phyloP scores from a whole-genome alignment of 1,284 basidiomycete genomes.

The Coniferiporia sulphurascens region DNA sequence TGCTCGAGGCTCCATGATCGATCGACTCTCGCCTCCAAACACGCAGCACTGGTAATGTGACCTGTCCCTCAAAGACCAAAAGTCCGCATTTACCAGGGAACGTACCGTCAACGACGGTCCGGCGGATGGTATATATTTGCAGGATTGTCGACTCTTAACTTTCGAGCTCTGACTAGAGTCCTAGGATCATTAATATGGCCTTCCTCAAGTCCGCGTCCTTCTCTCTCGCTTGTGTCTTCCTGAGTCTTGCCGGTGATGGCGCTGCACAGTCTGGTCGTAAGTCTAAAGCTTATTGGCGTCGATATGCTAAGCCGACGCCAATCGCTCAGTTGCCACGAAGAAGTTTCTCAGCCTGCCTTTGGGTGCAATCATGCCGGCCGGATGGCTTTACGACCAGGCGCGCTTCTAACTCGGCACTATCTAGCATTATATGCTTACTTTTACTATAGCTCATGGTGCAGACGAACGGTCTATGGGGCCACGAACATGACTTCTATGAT shows the following conservation, averaged over 20 bases:
- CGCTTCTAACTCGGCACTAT: not conserved
- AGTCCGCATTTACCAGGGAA: not conserved
- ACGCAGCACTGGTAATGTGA: not conserved
- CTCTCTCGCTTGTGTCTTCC: not conserved
- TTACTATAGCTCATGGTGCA: conserved; percentile 42
- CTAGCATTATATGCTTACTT: not conserved
- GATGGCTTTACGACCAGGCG: conserved; percentile 55
- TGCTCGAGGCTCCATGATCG: not conserved
- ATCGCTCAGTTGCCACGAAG: conserved; percentile 42
- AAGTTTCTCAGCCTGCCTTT: conserved; percentile 45
- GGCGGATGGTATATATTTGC: not conserved
- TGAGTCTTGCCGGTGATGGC: not conserved
- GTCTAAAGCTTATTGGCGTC: not conserved
- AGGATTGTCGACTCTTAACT: not conserved
- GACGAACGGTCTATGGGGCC: conserved; percentile 48
- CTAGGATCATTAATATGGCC: not conserved
- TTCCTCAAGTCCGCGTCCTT: not conserved
- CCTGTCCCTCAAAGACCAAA: not conserved
- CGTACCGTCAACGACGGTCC: not conserved
- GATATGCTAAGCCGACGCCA: not conserved
- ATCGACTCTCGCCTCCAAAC: too few species aligned
- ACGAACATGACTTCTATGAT: conserved; percentile 52
- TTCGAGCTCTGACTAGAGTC: not conserved
- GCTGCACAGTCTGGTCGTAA: conserved; percentile 2
- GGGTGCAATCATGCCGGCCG: conserved; percentile 42